phyloP scores from a whole-genome alignment of 2,329 filamentous ascomycete genomes.

The Aspergillus sclerotialis region DNA sequence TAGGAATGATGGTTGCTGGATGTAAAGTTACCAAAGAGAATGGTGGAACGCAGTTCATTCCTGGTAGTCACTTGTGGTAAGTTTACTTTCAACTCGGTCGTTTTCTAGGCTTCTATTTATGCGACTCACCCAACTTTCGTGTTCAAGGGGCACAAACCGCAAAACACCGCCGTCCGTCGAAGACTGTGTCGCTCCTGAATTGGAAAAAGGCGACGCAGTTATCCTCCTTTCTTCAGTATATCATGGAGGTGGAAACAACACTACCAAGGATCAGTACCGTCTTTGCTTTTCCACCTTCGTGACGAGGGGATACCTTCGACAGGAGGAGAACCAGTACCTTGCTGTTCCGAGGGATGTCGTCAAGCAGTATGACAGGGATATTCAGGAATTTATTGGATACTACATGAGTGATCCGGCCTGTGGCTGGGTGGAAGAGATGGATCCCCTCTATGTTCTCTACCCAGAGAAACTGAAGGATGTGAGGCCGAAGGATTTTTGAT shows the following conservation, averaged over 20 bases:
- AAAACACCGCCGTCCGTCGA: conserved; percentile 11
- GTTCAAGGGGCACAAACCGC: background rate
- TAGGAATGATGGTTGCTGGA: conserved; percentile 19
- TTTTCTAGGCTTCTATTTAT: background rate
- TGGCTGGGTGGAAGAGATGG: conserved; percentile 7
- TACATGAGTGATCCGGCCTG: conserved; percentile 10
- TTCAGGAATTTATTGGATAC: conserved; percentile 14
- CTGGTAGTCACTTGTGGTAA: conserved; percentile 19
- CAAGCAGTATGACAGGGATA: conserved; percentile 5
- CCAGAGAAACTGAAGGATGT: conserved; percentile 1
- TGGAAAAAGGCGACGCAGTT: conserved; percentile 30
- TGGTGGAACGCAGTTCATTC: conserved; percentile 25
- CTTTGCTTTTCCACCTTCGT: conserved; percentile 28
- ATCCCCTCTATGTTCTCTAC: conserved; percentile 5
- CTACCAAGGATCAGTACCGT: conserved; percentile 23
- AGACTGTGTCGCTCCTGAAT: conserved; percentile 19
- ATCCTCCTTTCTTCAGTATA: conserved; percentile 29
- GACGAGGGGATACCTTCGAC: conserved; percentile 26
- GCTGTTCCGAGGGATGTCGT: conserved; percentile 7
- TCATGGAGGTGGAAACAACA: conserved; percentile 29
- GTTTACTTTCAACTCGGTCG: background rate
- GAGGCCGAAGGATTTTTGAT: background rate
- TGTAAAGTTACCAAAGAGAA: conserved; percentile 20
- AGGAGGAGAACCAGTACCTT: conserved; percentile 38
- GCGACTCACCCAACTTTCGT: too few species aligned